A percentile compares a stretch with the other conserved stretches of the same genome.
Evolutionary conservation across 345 rosid species (phyloP).

Genomic region (Eucalyptus sideroxylon): DNA sequence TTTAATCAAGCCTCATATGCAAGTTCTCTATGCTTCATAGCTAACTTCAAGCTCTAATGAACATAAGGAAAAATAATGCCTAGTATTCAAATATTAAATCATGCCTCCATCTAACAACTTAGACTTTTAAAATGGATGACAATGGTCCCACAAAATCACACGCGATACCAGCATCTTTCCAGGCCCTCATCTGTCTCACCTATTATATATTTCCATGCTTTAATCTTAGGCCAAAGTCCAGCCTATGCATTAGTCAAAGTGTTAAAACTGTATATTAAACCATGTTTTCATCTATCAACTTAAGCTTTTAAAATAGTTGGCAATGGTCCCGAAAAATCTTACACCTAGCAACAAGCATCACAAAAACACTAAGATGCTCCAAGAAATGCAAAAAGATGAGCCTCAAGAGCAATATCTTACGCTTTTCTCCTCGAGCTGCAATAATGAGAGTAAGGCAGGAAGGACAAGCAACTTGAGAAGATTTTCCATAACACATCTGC

Average conservation of each 20-base stretch:
- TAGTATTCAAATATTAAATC: background rate
- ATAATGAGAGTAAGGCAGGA: slow-evolving; percentile 36
- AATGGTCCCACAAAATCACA: background rate
- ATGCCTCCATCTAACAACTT: background rate
- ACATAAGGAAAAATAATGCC: background rate
- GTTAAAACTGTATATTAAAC: background rate
- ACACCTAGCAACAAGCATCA: background rate
- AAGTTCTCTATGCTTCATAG: background rate
- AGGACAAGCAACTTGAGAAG: slow-evolving; percentile 34
- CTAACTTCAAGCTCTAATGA: background rate
- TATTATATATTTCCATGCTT: background rate
- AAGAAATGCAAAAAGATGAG: background rate
- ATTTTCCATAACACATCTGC: slow-evolving; percentile 26
- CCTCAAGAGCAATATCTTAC: slow-evolving; percentile 21
- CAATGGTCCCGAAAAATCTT: background rate
- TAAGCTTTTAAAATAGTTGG: background rate
- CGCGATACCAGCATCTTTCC: background rate
- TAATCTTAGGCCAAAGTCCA: background rate
- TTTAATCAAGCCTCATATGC: background rate
- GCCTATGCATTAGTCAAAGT: background rate
- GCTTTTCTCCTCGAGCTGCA: slow-evolving; percentile 17
- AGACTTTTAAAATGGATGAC: background rate
- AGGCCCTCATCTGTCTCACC: background rate
- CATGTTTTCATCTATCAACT: background rate
- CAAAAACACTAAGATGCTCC: background rate